These are phyloP conservation scores for Knufia petricola DNA, from an alignment of 2,329 filamentous ascomycete species.

Conservation along the genomic window DNA sequence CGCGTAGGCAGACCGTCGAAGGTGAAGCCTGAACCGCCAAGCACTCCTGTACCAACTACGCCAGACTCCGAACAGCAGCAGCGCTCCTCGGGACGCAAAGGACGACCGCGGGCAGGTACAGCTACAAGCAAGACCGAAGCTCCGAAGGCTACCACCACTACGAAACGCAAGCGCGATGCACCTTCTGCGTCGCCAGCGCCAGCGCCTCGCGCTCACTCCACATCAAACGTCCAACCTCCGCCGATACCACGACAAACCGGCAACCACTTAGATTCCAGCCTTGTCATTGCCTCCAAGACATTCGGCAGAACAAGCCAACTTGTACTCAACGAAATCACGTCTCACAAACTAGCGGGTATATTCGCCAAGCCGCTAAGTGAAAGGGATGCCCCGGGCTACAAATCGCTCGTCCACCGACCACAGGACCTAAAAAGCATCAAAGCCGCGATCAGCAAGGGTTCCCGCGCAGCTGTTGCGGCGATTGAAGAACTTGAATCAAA, in stretches of 20 bases:
- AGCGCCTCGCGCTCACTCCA: constrained; percentile 13
- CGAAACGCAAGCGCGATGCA: constrained; percentile 34
- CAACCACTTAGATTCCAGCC: constrained; percentile 29
- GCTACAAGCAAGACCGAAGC: constrained; percentile 8
- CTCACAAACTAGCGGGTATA: constrained; percentile 68
- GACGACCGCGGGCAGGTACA: constrained; percentile 11
- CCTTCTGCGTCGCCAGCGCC: constrained; percentile 24
- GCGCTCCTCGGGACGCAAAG: constrained; percentile 25
- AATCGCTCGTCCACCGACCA: constrained; percentile 61
- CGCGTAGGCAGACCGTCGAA: constrained; percentile 14
- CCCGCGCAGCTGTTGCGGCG: constrained; percentile 34
- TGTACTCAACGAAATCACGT: constrained; percentile 65
- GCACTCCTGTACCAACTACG: constrained; percentile 27
- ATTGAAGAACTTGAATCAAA: constrained; percentile 34
- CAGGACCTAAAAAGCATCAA: constrained; percentile 72
- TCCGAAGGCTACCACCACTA: constrained; percentile 8
- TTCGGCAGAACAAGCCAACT: constrained; percentile 60
- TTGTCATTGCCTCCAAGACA: constrained; percentile 32
- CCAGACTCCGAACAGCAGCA: constrained; percentile 29
- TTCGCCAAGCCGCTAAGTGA: constrained; percentile 68
- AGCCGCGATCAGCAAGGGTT: constrained; percentile 51
- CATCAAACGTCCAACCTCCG: constrained; percentile 2
- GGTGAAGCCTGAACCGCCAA: constrained; percentile 25
- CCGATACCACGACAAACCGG: constrained; percentile 23
- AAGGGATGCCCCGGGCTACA: constrained; percentile 66